A percentile compares a stretch with the other conserved stretches of the same genome.
Evolutionary conservation across 805 yeast species (phyloP).

Genomic region (Saccharomycopsis javanensis): DNA sequence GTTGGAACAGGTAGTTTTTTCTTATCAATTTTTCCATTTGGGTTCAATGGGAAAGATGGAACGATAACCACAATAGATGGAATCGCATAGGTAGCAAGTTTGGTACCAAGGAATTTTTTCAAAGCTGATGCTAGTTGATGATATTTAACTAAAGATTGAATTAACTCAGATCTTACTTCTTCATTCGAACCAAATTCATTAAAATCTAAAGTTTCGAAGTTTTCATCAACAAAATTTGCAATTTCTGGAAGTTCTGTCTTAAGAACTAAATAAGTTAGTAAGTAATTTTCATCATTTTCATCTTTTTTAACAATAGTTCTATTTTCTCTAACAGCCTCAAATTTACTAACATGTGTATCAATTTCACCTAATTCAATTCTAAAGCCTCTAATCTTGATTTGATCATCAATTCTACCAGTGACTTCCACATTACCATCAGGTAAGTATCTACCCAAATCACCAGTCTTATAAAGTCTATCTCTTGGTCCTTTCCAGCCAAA

Average conservation of each 20-base stretch:
- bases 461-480: constrained; percentile 92
- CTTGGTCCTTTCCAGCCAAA: constrained; percentile 88
- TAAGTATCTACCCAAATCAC: constrained; percentile 91
- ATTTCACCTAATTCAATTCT: constrained; percentile 97
- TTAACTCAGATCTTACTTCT: constrained; percentile 7
- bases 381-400: constrained; percentile 96
- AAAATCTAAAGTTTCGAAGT: constrained; percentile 10
- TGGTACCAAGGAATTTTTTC: constrained; percentile 71
- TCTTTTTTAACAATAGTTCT: constrained; percentile 86
- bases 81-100: constrained; percentile 87
- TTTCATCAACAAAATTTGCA: constrained; percentile 22
- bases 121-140: constrained; percentile 71
- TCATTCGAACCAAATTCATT: background rate
- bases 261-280: constrained; percentile 89
- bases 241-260: constrained; percentile 40
- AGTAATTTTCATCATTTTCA: constrained; percentile 83
- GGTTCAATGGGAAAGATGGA: constrained; percentile 80
- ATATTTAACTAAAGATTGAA: constrained; percentile 47
- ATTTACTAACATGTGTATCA: constrained; percentile 93
- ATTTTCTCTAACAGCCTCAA: constrained; percentile 85
- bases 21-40: constrained; percentile 97
- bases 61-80: constrained; percentile 89
- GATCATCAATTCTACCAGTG: constrained; percentile 98
- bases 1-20: constrained; percentile 95
- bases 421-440: constrained; percentile 98